Percentiles rank a stretch among this genome's conserved stretches.
Evolutionary conservation across 176 grass and related monocot species (phyloP).

Genomic region (Thinopyrum elongatum): DNA sequence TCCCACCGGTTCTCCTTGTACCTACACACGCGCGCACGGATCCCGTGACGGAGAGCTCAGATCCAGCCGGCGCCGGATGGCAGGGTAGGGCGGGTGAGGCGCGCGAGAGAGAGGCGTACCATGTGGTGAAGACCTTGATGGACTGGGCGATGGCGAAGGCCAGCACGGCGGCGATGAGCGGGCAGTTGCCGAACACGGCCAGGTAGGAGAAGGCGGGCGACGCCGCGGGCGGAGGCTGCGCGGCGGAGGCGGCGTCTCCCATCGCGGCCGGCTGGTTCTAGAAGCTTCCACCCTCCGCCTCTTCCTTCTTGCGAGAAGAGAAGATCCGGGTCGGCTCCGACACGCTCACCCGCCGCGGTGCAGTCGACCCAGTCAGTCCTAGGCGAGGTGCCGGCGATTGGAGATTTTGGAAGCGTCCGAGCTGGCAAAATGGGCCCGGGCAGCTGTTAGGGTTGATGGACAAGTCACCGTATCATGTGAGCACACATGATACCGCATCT

Average conservation of each 20-base stretch:
- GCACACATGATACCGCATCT: no score
- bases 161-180: slow-evolving; percentile 63
- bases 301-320: slow-evolving; percentile 4
- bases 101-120: slow-evolving; percentile 30
- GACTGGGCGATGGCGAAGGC: slow-evolving; percentile 74
- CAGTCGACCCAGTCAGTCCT: background rate
- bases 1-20: slow-evolving; percentile 97
- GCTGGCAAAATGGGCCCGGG: background rate
- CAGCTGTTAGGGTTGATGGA: background rate
- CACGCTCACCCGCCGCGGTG: background rate
- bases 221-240: slow-evolving; percentile 5
- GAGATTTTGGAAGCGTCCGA: background rate
- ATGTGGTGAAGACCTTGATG: slow-evolving; percentile 90
- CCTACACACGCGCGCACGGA: slow-evolving; percentile 27
- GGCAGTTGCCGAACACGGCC: slow-evolving; percentile 60
- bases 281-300: background rate
- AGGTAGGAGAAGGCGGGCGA: slow-evolving; percentile 68
- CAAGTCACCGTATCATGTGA: background rate
- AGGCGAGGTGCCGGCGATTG: background rate
- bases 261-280: slow-evolving; percentile 13
- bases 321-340: background rate
- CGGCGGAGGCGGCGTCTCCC: slow-evolving; percentile 6
- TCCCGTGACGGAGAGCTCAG: slow-evolving; percentile 31
- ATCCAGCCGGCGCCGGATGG: background rate
- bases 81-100: background rate